Evolutionary conservation across 164 flowering plant genomes (phyloP).

Genomic region (Aristolochia californica): DNA sequence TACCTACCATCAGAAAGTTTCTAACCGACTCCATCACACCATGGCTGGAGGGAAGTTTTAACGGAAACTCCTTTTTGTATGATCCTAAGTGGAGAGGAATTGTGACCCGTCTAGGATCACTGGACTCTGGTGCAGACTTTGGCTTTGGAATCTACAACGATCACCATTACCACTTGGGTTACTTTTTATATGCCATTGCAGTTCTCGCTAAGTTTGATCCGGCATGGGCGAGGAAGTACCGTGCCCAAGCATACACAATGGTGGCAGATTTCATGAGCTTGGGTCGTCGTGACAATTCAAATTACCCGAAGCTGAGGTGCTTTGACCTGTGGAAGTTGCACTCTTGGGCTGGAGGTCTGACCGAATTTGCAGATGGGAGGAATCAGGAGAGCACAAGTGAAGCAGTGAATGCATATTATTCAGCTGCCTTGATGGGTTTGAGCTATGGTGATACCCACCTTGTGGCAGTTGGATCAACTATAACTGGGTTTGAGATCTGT

Average conservation of each 20-base stretch:
- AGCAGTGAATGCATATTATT: constrained; percentile 78
- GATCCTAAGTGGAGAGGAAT: constrained; percentile 90
- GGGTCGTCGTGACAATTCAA: constrained; percentile 26
- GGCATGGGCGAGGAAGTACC: constrained; percentile 79
- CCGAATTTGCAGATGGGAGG: constrained; percentile 75
- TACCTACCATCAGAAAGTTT: constrained; percentile 44
- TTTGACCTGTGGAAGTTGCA: constrained; percentile 83
- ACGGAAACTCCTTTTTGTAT: constrained; percentile 67
- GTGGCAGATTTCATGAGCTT: constrained; percentile 77
- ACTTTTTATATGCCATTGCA: constrained; percentile 76
- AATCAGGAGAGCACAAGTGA: constrained; percentile 89
- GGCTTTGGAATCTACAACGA: constrained; percentile 86
- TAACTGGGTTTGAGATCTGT: constrained; percentile 59
- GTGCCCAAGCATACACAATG: constrained; percentile 63
- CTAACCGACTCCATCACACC: constrained; percentile 63
- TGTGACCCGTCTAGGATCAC: constrained; percentile 54
- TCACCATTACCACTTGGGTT: constrained; percentile 86
- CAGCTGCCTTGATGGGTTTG: constrained; percentile 87
- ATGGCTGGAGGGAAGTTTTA: constrained; percentile 75
- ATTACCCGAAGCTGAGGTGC: constrained; percentile 60
- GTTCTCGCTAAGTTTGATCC: constrained; percentile 79
- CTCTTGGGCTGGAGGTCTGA: constrained; percentile 88
- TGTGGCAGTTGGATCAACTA: constrained; percentile 58
- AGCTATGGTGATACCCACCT: constrained; percentile 80
- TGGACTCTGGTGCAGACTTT: constrained; percentile 74